A percentile compares a stretch with the other conserved stretches of the same genome.
phyloP scores from a whole-genome alignment of 805 yeast species.

The Candida sakaeoensis region DNA sequence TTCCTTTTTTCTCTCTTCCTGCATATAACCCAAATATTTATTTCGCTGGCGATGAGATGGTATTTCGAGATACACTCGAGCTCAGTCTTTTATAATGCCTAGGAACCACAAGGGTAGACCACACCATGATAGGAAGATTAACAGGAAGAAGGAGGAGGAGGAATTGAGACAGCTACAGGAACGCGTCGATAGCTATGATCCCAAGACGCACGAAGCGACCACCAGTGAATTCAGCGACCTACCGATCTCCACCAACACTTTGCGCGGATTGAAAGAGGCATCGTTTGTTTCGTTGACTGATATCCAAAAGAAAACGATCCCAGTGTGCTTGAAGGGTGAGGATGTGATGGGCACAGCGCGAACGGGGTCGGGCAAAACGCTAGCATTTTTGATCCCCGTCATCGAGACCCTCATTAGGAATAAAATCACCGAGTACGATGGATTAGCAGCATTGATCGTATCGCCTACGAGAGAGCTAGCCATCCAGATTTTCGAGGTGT shows the following conservation, averaged over 20 bases:
- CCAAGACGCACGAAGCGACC: conserved; percentile 22
- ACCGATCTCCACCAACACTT: conserved; percentile 65
- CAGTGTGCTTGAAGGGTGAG: conserved; percentile 67
- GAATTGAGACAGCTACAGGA: conserved; percentile 43
- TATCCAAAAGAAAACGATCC: conserved; percentile 77
- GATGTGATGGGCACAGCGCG: conserved; percentile 87
- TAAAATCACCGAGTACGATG: conserved; percentile 79
- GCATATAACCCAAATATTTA: neutral
- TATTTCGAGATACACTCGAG: neutral
- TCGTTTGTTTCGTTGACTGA: conserved; percentile 80
- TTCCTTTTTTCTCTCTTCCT: no score
- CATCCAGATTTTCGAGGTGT: conserved; percentile 83
- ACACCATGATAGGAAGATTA: conserved; percentile 15
- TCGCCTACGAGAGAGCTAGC: conserved; percentile 93
- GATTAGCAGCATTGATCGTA: conserved; percentile 84
- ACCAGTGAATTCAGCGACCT: conserved; percentile 62
- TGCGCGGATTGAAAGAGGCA: conserved; percentile 73
- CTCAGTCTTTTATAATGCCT: neutral
- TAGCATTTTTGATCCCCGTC: conserved; percentile 81
- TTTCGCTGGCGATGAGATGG: conserved; percentile 1
- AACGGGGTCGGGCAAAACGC: conserved; percentile 88
- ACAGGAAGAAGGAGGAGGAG: conserved; percentile 29
- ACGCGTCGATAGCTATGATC: conserved; percentile 53
- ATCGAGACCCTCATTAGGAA: conserved; percentile 65
- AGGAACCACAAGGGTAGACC: conserved; percentile 16